Evolutionary conservation across 2,329 filamentous ascomycete genomes (phyloP).

Genomic region (Penicillium oxalicum): DNA sequence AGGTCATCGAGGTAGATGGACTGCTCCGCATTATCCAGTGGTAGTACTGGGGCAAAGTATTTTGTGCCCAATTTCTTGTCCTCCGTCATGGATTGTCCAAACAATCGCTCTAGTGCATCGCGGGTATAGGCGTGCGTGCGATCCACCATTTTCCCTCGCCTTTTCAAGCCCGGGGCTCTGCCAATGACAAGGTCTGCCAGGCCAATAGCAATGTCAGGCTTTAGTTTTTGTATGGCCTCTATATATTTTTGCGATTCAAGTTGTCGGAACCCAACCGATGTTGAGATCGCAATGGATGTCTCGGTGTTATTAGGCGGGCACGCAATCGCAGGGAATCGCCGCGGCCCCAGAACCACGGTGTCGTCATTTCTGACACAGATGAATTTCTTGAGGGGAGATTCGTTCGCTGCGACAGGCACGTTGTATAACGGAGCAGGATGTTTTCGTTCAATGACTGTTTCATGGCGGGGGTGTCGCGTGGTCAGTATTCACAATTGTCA

Average conservation of each 20-base stretch:
- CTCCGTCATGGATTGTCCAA: constrained; percentile 28
- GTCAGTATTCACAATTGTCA: constrained; percentile 22
- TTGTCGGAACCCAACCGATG: constrained; percentile 75
- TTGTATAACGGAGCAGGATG: constrained; percentile 49
- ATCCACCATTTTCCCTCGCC: constrained; percentile 76
- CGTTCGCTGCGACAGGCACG: constrained; percentile 38
- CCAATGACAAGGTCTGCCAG: constrained; percentile 67
- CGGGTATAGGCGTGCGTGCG: constrained; percentile 77
- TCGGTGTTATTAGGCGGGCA: constrained; percentile 65
- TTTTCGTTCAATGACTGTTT: constrained; percentile 57
- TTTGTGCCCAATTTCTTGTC: constrained; percentile 38
- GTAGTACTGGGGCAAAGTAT: constrained; percentile 63
- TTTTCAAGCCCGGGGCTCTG: constrained; percentile 59
- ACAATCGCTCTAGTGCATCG: constrained; percentile 53
- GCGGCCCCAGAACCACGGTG: constrained; percentile 67
- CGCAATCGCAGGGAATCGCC: constrained; percentile 68
- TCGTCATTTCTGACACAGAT: constrained; percentile 62
- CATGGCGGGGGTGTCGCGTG: constrained; percentile 28
- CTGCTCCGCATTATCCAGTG: constrained; percentile 68
- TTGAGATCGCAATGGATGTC: constrained; percentile 68
- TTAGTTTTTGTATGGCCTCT: constrained; percentile 56
- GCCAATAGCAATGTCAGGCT: constrained; percentile 73
- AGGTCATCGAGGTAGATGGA: constrained; percentile 73
- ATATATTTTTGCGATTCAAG: constrained; percentile 65
- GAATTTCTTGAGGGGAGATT: constrained; percentile 66